Conservation (phyloP, 129 eudicot genomes). For the Erigeron canadensis region DNA sequence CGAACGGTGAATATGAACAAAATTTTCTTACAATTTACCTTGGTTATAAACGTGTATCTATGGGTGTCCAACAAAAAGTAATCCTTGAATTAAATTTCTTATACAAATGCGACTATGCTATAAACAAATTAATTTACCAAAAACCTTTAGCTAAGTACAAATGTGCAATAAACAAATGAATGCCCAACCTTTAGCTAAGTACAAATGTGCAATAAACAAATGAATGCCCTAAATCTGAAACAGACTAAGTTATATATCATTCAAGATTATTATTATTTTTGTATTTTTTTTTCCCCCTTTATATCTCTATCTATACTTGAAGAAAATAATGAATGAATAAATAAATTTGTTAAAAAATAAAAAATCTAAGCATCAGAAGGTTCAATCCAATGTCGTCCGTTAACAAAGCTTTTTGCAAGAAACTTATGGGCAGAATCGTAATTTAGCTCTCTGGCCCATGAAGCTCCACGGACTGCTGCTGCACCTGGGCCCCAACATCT, state of each 20-base stretch:
- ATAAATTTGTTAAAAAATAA: slow-evolving; percentile 5
- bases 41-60: no score
- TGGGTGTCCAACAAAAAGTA: no score
- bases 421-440: slow-evolving; percentile 83
- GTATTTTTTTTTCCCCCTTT: no score
- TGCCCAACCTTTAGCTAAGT: no score
- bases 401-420: slow-evolving; percentile 84
- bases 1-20: no score
- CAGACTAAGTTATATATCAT: no score
- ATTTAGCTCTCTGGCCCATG: slow-evolving; percentile 88
- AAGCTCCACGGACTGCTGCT: slow-evolving; percentile 77
- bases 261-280: no score
- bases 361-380: slow-evolving; percentile 69
- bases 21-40: no score
- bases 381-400: slow-evolving; percentile 96
- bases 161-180: no score
- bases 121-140: neutral
- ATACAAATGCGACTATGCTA: neutral
- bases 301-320: neutral
- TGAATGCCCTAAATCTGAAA: no score
- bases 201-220: no score
- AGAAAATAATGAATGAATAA: slow-evolving; percentile 25
- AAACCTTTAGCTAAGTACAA: neutral
- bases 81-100: no score
- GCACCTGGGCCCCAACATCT: slow-evolving; percentile 98